Conservation (phyloP, 352 stramenopile species). For the Plasmopara muralis region DNA sequence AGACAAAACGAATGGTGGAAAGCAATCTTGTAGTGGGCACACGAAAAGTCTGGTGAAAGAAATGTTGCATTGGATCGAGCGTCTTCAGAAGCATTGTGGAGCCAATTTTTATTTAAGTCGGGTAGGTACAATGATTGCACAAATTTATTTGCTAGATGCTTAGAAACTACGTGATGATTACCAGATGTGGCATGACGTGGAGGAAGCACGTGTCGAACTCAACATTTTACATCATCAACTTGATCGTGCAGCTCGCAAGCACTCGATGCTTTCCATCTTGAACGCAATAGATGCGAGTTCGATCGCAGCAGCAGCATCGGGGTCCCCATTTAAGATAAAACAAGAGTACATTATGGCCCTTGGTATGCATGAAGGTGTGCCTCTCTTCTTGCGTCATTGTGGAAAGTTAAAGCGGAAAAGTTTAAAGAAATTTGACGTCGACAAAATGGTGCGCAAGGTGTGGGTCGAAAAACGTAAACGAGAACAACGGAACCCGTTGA, state of each 20-base stretch:
- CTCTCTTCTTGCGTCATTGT: conserved; percentile 66
- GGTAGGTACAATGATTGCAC: conserved; percentile 21
- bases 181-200: conserved; percentile 73
- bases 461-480: conserved; percentile 73
- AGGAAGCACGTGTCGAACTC: conserved; percentile 69
- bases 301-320: conserved; percentile 9
- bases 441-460: conserved; percentile 60
- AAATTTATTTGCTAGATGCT: no score
- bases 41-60: conserved; percentile 59
- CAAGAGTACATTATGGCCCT: conserved; percentile 57
- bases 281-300: conserved; percentile 14
- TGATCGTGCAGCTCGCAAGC: conserved; percentile 34
- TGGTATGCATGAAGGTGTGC: conserved; percentile 47
- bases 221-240: conserved; percentile 69
- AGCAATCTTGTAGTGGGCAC: conserved; percentile 1
- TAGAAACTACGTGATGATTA: not conserved
- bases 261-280: conserved; percentile 9
- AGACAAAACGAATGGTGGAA: conserved; percentile 1
- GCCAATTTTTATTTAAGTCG: conserved; percentile 69
- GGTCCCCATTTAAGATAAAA: conserved; percentile 33
- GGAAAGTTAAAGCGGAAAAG: conserved; percentile 54
- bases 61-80: conserved; percentile 74
- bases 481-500: conserved; percentile 43
- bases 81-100: conserved; percentile 70
- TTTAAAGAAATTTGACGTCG: conserved; percentile 65